Conservation (phyloP, 306 rosid species). For the Prunus mira region DNA sequence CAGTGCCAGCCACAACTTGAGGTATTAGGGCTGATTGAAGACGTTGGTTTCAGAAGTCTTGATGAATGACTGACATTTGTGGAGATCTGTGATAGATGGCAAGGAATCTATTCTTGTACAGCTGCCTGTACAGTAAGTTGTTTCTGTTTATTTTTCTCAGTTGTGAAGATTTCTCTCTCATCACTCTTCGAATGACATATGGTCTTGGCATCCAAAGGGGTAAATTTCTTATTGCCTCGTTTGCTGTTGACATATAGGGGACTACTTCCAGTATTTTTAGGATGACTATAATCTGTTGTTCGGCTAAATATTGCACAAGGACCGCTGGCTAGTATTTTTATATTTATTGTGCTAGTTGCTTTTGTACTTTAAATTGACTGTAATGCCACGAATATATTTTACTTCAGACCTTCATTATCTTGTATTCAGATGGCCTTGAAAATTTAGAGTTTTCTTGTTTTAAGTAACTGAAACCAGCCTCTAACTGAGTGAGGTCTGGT, state of each 20-base stretch:
- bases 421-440: background rate
- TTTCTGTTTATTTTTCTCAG: conserved; percentile 12
- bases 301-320: conserved; percentile 5
- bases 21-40: conserved; percentile 25
- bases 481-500: background rate
- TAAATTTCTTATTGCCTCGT: conserved; percentile 9
- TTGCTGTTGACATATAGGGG: conserved; percentile 11
- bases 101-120: conserved; percentile 35
- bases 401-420: background rate
- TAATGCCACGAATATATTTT: background rate
- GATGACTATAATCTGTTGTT: conserved; percentile 10
- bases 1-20: conserved; percentile 35
- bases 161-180: conserved; percentile 10
- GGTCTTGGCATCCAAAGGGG: background rate
- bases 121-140: conserved; percentile 41
- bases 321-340: background rate
- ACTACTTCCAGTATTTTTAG: conserved; percentile 4
- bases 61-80: conserved; percentile 23
- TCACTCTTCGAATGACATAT: conserved; percentile 11
- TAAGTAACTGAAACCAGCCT: background rate
- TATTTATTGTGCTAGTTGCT: background rate
- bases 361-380: conserved; percentile 5
- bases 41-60: conserved; percentile 16
- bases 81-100: conserved; percentile 23
- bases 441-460: background rate